Conservation (phyloP, 192 early-diverging fungal species). For the Diversispora eburnea region DNA sequence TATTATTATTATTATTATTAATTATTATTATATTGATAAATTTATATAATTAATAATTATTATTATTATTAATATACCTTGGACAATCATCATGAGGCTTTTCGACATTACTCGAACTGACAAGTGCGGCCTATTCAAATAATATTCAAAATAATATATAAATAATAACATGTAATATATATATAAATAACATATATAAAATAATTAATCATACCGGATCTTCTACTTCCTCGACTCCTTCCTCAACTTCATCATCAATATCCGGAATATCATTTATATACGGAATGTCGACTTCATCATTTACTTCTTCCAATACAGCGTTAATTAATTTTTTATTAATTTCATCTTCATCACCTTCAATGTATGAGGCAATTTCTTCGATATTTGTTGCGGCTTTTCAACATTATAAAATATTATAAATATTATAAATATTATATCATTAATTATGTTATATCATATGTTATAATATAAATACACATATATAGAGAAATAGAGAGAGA, state of each 20-base stretch:
- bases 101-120: constrained; percentile 26
- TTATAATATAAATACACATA: no score
- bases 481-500: not conserved
- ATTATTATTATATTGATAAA: no score
- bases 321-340: constrained; percentile 38
- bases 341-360: constrained; percentile 54
- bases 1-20: no score
- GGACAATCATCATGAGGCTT: constrained; percentile 32
- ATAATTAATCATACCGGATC: constrained; percentile 56
- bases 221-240: constrained; percentile 69
- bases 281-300: constrained; percentile 69
- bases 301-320: constrained; percentile 30
- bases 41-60: not conserved
- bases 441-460: no score
- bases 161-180: not conserved
- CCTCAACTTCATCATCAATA: constrained; percentile 64
- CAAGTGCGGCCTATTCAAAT: constrained; percentile 35
- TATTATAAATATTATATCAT: not conserved
- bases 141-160: not conserved
- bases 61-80: constrained; percentile 23
- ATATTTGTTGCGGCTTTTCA: constrained; percentile 37
- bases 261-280: constrained; percentile 92
- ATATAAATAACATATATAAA: not conserved
- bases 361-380: constrained; percentile 61
- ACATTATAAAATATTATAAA: not conserved